phyloP scores from a whole-genome alignment of 257 asterid species.

The Mitragyna speciosa region DNA sequence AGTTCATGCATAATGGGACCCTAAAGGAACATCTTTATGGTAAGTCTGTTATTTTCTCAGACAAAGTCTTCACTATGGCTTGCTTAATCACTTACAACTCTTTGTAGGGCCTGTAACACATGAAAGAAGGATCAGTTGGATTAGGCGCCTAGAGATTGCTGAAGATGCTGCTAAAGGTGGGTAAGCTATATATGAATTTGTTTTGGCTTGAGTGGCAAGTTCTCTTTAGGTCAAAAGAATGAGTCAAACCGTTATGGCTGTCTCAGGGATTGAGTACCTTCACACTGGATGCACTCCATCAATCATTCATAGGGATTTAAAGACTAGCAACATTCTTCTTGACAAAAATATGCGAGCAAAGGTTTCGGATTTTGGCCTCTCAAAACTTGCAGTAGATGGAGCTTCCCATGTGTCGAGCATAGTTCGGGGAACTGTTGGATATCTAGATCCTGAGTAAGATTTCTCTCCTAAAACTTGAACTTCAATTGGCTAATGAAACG shows the following conservation, averaged over 20 bases:
- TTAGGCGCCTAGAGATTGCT: slow-evolving; percentile 95
- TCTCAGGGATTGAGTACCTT: slow-evolving; percentile 94
- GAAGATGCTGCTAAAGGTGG: slow-evolving; percentile 96
- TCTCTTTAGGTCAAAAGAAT: neutral
- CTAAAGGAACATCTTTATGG: slow-evolving; percentile 94
- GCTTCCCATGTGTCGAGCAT: slow-evolving; percentile 98
- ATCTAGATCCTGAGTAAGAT: slow-evolving; percentile 96
- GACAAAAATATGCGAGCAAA: slow-evolving; percentile 93
- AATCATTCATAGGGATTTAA: slow-evolving; percentile 90
- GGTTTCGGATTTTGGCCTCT: slow-evolving; percentile 98
- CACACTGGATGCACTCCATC: slow-evolving; percentile 98
- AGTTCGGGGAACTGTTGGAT: slow-evolving; percentile 99
- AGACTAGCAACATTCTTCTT: slow-evolving; percentile 93
- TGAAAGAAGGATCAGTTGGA: slow-evolving; percentile 76
- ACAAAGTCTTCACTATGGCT: neutral
- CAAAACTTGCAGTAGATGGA: slow-evolving; percentile 93
- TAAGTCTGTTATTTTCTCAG: slow-evolving; percentile 20
- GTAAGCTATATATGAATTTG: slow-evolving; percentile 24
- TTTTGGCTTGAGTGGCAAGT: slow-evolving; percentile 4
- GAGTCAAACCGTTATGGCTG: slow-evolving; percentile 15
- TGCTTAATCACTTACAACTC: slow-evolving; percentile 12
- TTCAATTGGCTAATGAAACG: neutral
- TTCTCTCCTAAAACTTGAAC: slow-evolving; percentile 9
- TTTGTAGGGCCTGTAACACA: slow-evolving; percentile 60
- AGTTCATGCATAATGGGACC: slow-evolving; percentile 96